Conservation (phyloP, 2,329 filamentous ascomycete species). For the Nothomitra cinnamomea region DNA sequence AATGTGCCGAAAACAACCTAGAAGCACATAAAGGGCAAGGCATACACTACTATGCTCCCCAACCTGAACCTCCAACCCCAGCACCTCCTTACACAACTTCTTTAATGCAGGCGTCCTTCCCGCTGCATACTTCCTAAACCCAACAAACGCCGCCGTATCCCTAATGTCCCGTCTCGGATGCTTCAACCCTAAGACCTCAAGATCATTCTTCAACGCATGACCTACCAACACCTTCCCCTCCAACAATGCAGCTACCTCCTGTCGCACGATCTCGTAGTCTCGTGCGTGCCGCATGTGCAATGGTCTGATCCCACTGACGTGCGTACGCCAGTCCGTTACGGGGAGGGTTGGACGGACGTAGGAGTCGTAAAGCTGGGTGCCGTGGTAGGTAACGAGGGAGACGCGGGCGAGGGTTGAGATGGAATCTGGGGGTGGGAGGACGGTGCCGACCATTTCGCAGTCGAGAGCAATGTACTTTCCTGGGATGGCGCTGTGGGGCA, state of each 20-base stretch:
- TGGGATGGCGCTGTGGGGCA: constrained; percentile 9
- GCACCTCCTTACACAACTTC: constrained; percentile 37
- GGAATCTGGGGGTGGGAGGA: constrained; percentile 37
- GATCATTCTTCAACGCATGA: constrained; percentile 66
- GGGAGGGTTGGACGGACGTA: constrained; percentile 63
- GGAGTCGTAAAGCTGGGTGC: constrained; percentile 82
- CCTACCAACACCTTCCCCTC: constrained; percentile 60
- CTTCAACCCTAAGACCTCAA: constrained; percentile 55
- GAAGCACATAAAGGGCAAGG: background rate
- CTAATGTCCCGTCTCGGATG: constrained; percentile 66
- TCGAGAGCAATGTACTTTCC: constrained; percentile 89
- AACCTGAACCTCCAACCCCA: constrained; percentile 44
- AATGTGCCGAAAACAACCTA: background rate
- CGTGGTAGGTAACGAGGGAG: constrained; percentile 86
- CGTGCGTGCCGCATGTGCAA: constrained; percentile 52
- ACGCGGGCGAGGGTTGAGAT: constrained; percentile 69
- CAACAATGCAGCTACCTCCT: constrained; percentile 50
- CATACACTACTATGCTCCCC: constrained; percentile 46
- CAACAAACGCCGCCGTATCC: constrained; percentile 65
- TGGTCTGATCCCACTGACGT: constrained; percentile 64
- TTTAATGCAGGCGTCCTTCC: constrained; percentile 54
- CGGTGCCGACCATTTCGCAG: constrained; percentile 94
- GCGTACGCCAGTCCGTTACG: constrained; percentile 82
- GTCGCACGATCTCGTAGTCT: constrained; percentile 60
- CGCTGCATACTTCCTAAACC: constrained; percentile 51